These are phyloP conservation scores for Solanum hybrid DNA, from an alignment of 305 asterid genomes.

Conservation along the genomic window DNA sequence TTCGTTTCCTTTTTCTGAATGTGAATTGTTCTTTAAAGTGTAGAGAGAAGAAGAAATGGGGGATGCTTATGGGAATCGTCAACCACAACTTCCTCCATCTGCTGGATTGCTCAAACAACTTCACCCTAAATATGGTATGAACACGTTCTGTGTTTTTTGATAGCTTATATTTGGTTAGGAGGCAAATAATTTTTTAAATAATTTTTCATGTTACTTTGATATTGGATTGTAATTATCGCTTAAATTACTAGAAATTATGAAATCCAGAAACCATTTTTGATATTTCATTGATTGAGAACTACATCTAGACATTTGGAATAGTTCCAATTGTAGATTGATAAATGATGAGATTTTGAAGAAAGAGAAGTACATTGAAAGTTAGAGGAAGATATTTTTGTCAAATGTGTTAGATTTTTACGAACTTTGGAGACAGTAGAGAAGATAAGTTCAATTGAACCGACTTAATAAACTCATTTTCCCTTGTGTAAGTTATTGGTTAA, in stretches of 20 bases:
- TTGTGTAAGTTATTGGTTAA: background rate
- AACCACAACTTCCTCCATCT: conserved; percentile 16
- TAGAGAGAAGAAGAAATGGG: conserved; percentile 11
- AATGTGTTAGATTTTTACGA: background rate
- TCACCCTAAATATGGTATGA: conserved; percentile 28
- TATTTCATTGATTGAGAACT: background rate
- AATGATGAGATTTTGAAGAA: background rate
- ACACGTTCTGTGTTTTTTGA: background rate
- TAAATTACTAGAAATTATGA: background rate
- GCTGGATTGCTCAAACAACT: conserved; percentile 27
- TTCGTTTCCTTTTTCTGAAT: background rate
- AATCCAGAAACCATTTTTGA: background rate
- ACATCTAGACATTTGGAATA: background rate
- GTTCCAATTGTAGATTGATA: background rate
- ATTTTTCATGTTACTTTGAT: background rate
- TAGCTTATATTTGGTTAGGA: background rate
- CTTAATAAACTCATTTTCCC: background rate
- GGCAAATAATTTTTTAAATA: background rate
- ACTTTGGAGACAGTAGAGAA: background rate
- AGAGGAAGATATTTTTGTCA: background rate
- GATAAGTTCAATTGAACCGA: background rate
- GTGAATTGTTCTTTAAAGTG: background rate
- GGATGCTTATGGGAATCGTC: conserved; percentile 32
- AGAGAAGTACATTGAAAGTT: background rate
- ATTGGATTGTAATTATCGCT: background rate